A percentile compares a stretch with the other conserved stretches of the same genome.
phyloP scores from a whole-genome alignment of 192 early-diverging fungal genomes.

The Coemansia guatemalensis region DNA sequence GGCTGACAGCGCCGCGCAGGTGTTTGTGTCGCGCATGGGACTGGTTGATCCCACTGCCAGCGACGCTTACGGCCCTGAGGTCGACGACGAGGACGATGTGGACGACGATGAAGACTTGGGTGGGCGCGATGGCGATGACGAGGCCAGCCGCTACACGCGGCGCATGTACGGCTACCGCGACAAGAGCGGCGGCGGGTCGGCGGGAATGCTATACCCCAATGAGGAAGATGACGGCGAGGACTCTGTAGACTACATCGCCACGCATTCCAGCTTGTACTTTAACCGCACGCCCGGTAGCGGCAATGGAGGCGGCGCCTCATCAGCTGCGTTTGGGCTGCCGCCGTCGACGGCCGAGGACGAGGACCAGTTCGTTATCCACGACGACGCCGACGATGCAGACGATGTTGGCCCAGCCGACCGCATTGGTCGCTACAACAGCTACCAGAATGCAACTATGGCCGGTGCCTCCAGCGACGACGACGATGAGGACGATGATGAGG shows the following conservation, averaged over 20 bases:
- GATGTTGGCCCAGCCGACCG: constrained; percentile 44
- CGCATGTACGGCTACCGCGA: not conserved
- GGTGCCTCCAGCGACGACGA: constrained; percentile 22
- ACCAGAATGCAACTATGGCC: constrained; percentile 42
- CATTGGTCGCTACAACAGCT: constrained; percentile 49
- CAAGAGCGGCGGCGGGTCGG: not conserved
- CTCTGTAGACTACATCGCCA: constrained; percentile 18
- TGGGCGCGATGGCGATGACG: constrained; percentile 6
- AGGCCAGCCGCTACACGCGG: constrained; percentile 3
- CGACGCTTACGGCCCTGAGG: constrained; percentile 30
- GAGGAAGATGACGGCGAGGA: constrained; percentile 38
- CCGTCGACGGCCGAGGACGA: constrained; percentile 26
- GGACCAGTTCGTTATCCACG: constrained; percentile 43
- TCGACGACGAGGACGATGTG: constrained; percentile 35
- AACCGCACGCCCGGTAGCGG: not conserved
- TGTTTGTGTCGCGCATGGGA: constrained; percentile 54
- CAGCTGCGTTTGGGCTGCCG: constrained; percentile 1
- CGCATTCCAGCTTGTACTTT: constrained; percentile 29
- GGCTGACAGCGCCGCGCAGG: constrained; percentile 18
- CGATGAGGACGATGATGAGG: constrained; percentile 17
- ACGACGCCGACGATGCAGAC: constrained; percentile 26
- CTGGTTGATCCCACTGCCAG: constrained; percentile 31
- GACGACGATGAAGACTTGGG: constrained; percentile 34
- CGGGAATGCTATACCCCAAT: constrained; percentile 20
- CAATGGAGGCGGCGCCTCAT: not conserved